phyloP scores from a whole-genome alignment of 371 early-diverging fungal species.

The Rhizomucor pusillus region DNA sequence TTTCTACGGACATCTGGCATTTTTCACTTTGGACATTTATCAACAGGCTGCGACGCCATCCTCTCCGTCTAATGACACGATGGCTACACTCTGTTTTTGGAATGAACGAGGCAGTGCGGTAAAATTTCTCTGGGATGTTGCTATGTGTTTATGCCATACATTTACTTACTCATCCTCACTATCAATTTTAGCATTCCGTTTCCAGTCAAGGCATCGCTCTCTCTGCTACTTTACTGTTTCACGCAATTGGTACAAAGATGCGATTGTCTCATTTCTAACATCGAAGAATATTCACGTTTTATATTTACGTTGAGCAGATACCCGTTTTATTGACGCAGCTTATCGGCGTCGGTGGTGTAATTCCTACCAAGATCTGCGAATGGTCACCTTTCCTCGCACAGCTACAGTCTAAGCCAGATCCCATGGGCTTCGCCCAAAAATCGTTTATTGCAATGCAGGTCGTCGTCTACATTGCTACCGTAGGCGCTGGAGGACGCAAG shows the following conservation, averaged over 20 bases:
- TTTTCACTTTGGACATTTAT: too few relatives aligned
- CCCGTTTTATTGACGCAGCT: slow-evolving; percentile 38
- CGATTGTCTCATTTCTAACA: neutral
- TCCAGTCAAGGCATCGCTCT: slow-evolving; percentile 35
- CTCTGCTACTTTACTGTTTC: slow-evolving; percentile 33
- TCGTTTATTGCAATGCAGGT: slow-evolving; percentile 36
- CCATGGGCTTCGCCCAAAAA: slow-evolving; percentile 32
- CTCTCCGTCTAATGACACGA: too few relatives aligned
- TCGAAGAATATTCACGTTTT: neutral
- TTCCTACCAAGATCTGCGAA: slow-evolving; percentile 34
- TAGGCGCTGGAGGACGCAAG: slow-evolving; percentile 44
- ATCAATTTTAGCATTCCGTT: slow-evolving; percentile 35
- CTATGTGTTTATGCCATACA: too few relatives aligned
- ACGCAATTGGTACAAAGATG: slow-evolving; percentile 40
- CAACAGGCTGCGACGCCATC: too few relatives aligned
- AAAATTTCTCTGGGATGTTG: too few relatives aligned
- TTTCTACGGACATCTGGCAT: neutral
- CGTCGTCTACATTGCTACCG: slow-evolving; percentile 30
- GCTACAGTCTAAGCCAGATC: slow-evolving; percentile 34
- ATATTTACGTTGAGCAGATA: slow-evolving; percentile 19
- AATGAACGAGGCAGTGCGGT: too few relatives aligned
- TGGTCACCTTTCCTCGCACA: slow-evolving; percentile 41
- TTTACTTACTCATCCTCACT: neutral
- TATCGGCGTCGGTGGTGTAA: slow-evolving; percentile 43
- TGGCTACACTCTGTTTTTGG: too few relatives aligned